phyloP scores from a whole-genome alignment of 345 rosid genomes.

The Limnanthes douglasii region DNA sequence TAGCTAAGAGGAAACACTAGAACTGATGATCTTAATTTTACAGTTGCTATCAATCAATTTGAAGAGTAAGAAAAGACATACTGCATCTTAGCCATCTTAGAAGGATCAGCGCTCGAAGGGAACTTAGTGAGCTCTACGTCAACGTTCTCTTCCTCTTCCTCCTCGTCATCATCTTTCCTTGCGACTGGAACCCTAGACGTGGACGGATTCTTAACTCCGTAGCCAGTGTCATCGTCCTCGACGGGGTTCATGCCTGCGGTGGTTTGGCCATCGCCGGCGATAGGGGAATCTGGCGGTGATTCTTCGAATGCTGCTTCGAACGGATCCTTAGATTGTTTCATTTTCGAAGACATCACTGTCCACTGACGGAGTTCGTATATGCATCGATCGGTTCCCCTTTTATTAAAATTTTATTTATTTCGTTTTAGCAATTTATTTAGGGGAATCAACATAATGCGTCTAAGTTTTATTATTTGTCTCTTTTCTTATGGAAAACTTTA shows the following conservation, averaged over 20 bases:
- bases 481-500: too few relatives aligned
- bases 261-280: constrained; percentile 11
- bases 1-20: neutral
- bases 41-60: too few relatives aligned
- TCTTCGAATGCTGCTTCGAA: constrained; percentile 84
- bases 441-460: too few relatives aligned
- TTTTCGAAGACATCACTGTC: too few relatives aligned
- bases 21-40: neutral
- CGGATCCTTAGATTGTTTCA: constrained; percentile 86
- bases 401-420: too few relatives aligned
- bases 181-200: constrained; percentile 7
- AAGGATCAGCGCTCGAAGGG: constrained; percentile 59
- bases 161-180: constrained; percentile 56
- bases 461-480: too few relatives aligned
- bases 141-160: constrained; percentile 85
- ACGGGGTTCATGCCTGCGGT: constrained; percentile 7
- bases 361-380: too few relatives aligned
- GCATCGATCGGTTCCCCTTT: too few relatives aligned
- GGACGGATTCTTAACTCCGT: constrained; percentile 5
- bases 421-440: too few relatives aligned
- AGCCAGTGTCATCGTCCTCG: constrained; percentile 24
- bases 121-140: constrained; percentile 73
- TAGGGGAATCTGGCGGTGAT: constrained; percentile 54
- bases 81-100: constrained; percentile 92
- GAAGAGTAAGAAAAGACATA: constrained; percentile 15